A percentile compares a stretch with the other conserved stretches of the same genome.
These are phyloP conservation scores for Metarhizium rileyi DNA, from an alignment of 2,329 filamentous ascomycete genomes.

Conservation along the genomic window DNA sequence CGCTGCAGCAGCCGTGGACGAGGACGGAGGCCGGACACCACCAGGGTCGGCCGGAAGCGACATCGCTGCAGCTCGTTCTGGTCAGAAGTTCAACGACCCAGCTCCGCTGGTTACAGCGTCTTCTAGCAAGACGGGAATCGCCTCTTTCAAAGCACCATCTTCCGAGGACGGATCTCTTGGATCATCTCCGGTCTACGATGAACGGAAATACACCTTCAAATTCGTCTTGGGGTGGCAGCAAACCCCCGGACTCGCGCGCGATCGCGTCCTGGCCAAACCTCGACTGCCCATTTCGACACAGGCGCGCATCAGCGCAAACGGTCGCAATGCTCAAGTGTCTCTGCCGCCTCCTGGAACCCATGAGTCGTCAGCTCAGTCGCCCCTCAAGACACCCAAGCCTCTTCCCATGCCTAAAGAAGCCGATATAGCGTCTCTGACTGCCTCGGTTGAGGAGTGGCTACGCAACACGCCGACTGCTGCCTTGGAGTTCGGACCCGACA, in stretches of 20 bases:
- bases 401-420: neutral
- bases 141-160: conserved; percentile 23
- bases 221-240: conserved; percentile 62
- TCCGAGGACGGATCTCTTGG: conserved; percentile 45
- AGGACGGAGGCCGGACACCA: neutral
- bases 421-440: conserved; percentile 15
- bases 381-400: neutral
- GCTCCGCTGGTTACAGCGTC: conserved; percentile 3
- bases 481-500: neutral
- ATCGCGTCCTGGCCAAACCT: conserved; percentile 57
- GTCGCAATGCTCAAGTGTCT: conserved; percentile 5
- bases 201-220: conserved; percentile 58
- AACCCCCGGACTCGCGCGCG: conserved; percentile 42
- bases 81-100: neutral
- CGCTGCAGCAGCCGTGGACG: neutral
- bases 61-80: neutral
- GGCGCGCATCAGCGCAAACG: conserved; percentile 40
- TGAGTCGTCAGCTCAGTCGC: neutral
- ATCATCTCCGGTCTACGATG: conserved; percentile 44
- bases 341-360: neutral
- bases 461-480: conserved; percentile 10
- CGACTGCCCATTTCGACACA: conserved; percentile 64
- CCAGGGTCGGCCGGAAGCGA: neutral
- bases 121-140: neutral
- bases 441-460: conserved; percentile 20